Percentiles rank a stretch among this genome's conserved stretches.
Evolutionary conservation across 2,329 filamentous ascomycete species (phyloP).

Genomic region (Pseudonectria buxi): DNA sequence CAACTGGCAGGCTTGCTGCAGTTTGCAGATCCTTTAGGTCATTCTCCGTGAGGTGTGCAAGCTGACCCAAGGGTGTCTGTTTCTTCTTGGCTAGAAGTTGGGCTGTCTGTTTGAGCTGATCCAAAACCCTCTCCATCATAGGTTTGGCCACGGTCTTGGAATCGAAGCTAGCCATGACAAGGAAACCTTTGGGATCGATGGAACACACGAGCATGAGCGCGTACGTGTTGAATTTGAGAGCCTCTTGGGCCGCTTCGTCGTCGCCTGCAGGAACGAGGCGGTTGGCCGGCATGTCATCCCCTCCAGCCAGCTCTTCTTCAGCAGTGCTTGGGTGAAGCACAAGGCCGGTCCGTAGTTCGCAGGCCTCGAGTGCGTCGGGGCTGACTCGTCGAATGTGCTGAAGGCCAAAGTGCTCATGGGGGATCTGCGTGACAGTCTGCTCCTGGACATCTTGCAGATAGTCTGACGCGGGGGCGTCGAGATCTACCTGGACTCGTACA

Average conservation of each 20-base stretch:
- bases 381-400: slow-evolving; percentile 53
- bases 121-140: slow-evolving; percentile 47
- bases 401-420: slow-evolving; percentile 57
- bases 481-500: slow-evolving; percentile 41
- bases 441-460: slow-evolving; percentile 53
- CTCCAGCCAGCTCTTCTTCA: slow-evolving; percentile 14
- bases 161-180: slow-evolving; percentile 59
- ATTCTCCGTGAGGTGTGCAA: slow-evolving; percentile 27
- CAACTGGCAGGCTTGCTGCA: slow-evolving; percentile 13
- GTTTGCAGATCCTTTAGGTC: slow-evolving; percentile 28
- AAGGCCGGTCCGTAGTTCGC: slow-evolving; percentile 48
- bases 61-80: slow-evolving; percentile 24
- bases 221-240: slow-evolving; percentile 53
- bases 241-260: slow-evolving; percentile 51
- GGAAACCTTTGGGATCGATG: slow-evolving; percentile 47
- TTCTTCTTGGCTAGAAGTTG: slow-evolving; percentile 39
- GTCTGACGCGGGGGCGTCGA: slow-evolving; percentile 35
- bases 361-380: slow-evolving; percentile 47
- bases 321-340: slow-evolving; percentile 44
- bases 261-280: slow-evolving; percentile 50
- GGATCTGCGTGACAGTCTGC: slow-evolving; percentile 49
- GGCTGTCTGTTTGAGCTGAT: slow-evolving; percentile 45
- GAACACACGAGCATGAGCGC: slow-evolving; percentile 61
- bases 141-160: slow-evolving; percentile 47
- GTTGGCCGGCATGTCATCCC: slow-evolving; percentile 36